These are phyloP conservation scores for Canavalia gladiata DNA, from an alignment of 306 rosid genomes.

Conservation along the genomic window DNA sequence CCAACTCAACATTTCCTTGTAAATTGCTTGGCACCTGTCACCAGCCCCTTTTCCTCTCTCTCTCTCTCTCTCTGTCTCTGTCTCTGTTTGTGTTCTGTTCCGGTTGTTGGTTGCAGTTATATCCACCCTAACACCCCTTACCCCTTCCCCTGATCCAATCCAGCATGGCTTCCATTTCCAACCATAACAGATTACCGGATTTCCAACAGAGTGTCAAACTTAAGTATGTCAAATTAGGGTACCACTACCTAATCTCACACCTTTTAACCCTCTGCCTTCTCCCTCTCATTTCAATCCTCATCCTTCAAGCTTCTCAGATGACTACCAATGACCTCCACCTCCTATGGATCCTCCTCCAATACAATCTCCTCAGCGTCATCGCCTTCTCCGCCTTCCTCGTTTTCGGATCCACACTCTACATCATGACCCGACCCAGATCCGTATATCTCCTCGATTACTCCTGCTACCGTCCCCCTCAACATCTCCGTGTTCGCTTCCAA, in stretches of 20 bases:
- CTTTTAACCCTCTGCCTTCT: conserved; percentile 53
- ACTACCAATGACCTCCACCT: conserved; percentile 48
- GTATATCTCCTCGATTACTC: conserved; percentile 66
- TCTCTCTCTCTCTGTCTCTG: too few species aligned
- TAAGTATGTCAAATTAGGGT: conserved; percentile 67
- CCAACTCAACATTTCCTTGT: too few species aligned
- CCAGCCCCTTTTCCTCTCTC: too few species aligned
- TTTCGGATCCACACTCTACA: conserved; percentile 55
- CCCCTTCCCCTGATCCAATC: too few species aligned
- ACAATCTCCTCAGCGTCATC: conserved; percentile 54
- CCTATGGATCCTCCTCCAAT: conserved; percentile 60
- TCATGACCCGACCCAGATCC: conserved; percentile 65
- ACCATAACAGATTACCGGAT: conserved; percentile 34
- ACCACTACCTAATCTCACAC: conserved; percentile 64
- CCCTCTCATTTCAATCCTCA: conserved; percentile 52
- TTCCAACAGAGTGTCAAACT: conserved; percentile 58
- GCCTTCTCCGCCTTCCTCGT: conserved; percentile 44
- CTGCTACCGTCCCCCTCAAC: conserved; percentile 55
- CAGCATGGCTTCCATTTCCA: background rate
- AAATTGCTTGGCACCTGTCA: too few species aligned
- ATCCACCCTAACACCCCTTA: too few species aligned
- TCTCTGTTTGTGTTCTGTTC: too few species aligned
- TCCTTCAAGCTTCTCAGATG: conserved; percentile 55
- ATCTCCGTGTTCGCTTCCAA: conserved; percentile 34
- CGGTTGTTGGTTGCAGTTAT: too few species aligned